Conservation (phyloP, 352 stramenopile species). For the Chrysophaeum taylorii region DNA sequence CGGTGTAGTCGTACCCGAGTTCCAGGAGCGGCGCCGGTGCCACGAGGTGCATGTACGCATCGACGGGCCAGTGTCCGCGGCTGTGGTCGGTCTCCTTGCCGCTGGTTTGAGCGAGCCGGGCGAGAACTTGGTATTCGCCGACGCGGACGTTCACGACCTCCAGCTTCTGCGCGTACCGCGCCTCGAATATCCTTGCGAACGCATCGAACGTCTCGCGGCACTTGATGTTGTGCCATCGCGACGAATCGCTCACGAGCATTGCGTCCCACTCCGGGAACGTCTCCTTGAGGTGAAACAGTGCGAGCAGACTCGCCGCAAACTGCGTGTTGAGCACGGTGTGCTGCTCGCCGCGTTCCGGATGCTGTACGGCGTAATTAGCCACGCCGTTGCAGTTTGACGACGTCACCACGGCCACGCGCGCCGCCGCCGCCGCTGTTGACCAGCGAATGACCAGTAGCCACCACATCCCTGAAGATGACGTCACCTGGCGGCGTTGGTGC, state of each 20-base stretch:
- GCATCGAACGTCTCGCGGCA: not conserved
- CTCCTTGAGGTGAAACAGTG: not conserved
- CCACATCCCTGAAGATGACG: no score
- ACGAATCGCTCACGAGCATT: not conserved
- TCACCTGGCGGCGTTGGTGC: no score
- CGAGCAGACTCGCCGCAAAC: not conserved
- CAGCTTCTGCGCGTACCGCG: not conserved
- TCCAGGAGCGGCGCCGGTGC: not conserved
- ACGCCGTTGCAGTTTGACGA: not conserved
- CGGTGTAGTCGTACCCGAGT: not conserved
- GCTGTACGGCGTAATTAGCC: no score
- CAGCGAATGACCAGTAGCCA: no score
- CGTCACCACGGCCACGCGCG: not conserved
- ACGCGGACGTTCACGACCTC: not conserved
- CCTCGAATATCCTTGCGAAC: no score
- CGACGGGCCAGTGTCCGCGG: slow-evolving; percentile 2
- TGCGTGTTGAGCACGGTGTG: not conserved
- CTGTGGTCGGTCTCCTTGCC: slow-evolving; percentile 11
- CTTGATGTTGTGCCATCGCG: not conserved
- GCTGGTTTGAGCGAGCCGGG: no score
- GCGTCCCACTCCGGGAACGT: not conserved
- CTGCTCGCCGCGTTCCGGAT: no score
- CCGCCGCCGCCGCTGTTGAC: no score
- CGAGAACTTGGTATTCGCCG: not conserved
- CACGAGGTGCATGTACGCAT: slow-evolving; percentile 6